Conservation (phyloP, 192 early-diverging fungal species). For the Dimargaris verticillata region DNA sequence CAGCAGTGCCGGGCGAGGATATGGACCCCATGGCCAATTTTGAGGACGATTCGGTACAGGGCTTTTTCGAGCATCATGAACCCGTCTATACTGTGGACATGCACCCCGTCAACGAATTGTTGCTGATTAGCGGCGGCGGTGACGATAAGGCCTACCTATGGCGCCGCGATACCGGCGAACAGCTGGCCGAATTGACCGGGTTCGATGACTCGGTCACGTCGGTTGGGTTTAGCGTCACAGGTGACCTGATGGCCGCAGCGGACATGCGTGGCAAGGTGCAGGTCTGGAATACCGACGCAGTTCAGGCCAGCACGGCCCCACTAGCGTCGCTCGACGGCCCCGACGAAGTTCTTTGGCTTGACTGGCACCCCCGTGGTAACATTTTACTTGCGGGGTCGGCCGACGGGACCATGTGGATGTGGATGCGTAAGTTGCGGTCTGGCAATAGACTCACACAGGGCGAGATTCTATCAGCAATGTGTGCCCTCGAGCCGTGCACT, state of each 20-base stretch:
- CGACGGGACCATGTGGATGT: constrained; percentile 95
- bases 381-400: constrained; percentile 74
- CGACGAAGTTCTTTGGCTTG: constrained; percentile 81
- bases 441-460: too few relatives aligned
- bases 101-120: constrained; percentile 47
- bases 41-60: constrained; percentile 76
- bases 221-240: constrained; percentile 68
- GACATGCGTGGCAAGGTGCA: constrained; percentile 91
- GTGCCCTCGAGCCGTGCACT: too few relatives aligned
- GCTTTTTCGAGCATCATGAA: constrained; percentile 81
- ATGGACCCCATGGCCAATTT: constrained; percentile 27
- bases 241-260: constrained; percentile 69
- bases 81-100: constrained; percentile 75
- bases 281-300: constrained; percentile 36
- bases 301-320: constrained; percentile 32
- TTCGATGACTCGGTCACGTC: constrained; percentile 80
- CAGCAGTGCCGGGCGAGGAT: too few relatives aligned
- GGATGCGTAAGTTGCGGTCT: constrained; percentile 24
- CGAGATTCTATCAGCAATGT: too few relatives aligned
- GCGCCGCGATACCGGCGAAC: constrained; percentile 66
- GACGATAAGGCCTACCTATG: constrained; percentile 88
- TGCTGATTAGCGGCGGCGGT: constrained; percentile 74
- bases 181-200: constrained; percentile 41
- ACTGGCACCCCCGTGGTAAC: constrained; percentile 92
- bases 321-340: constrained; percentile 68